These are phyloP conservation scores for Crithidia thermophila DNA, from an alignment of 208 protist species.

Conservation along the genomic window DNA sequence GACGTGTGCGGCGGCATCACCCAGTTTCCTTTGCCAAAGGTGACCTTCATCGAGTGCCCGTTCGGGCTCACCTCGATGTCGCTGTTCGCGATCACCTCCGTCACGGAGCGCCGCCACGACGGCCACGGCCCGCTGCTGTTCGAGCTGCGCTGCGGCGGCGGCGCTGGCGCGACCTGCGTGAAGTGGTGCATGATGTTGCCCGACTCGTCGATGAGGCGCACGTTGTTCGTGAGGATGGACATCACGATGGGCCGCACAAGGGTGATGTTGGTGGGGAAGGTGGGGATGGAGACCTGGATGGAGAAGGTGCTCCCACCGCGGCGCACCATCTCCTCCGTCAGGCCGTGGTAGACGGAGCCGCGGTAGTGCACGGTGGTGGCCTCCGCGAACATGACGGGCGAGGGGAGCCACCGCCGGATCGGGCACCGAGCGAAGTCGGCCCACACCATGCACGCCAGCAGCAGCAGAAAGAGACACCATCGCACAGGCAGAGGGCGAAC, in stretches of 20 bases:
- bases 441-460: slow-evolving; percentile 16
- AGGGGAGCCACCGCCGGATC: neutral
- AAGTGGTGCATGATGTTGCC: slow-evolving; percentile 29
- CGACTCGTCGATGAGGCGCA: slow-evolving; percentile 42
- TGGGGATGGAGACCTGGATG: slow-evolving; percentile 55
- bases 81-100: slow-evolving; percentile 38
- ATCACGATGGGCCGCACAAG: slow-evolving; percentile 34
- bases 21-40: slow-evolving; percentile 26
- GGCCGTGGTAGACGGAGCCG: slow-evolving; percentile 66
- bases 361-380: slow-evolving; percentile 59
- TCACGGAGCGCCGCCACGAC: slow-evolving; percentile 29
- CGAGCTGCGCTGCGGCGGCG: neutral
- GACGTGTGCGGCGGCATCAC: slow-evolving; percentile 34
- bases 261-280: slow-evolving; percentile 51
- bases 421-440: neutral
- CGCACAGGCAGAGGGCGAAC: neutral
- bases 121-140: neutral
- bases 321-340: slow-evolving; percentile 42
- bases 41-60: slow-evolving; percentile 40
- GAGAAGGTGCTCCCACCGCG: slow-evolving; percentile 57
- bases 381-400: slow-evolving; percentile 18
- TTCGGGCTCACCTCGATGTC: slow-evolving; percentile 37
- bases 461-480: neutral
- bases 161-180: neutral
- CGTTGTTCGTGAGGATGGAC: slow-evolving; percentile 42